A percentile compares a stretch with the other conserved stretches of the same genome.
Conservation (phyloP, 2,329 filamentous ascomycete species). For the Alternaria tenuissima region DNA sequence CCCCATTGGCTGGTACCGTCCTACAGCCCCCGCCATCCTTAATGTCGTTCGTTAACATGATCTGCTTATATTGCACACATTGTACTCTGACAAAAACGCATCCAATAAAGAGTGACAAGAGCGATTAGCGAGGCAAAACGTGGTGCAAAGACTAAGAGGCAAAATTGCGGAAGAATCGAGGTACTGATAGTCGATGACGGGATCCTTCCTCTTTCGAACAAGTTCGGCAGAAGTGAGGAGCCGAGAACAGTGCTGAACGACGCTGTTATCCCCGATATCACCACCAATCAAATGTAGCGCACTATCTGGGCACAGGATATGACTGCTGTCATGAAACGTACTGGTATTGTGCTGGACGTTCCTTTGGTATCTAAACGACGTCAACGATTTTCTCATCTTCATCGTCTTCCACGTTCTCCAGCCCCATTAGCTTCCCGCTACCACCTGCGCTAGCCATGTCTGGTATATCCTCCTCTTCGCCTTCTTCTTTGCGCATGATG, state of each 20-base stretch:
- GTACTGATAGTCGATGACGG: slow-evolving; percentile 21
- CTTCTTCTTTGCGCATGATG: slow-evolving; percentile 79
- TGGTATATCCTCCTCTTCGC: slow-evolving; percentile 59
- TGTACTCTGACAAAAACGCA: not conserved
- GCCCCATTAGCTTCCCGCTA: slow-evolving; percentile 38
- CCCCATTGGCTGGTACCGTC: not conserved
- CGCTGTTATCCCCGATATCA: slow-evolving; percentile 21
- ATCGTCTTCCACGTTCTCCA: slow-evolving; percentile 43
- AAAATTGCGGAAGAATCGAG: not conserved
- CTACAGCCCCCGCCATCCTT: not conserved
- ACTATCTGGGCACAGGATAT: not conserved
- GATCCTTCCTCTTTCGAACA: slow-evolving; percentile 6
- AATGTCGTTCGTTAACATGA: slow-evolving; percentile 2
- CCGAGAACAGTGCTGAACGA: slow-evolving; percentile 10
- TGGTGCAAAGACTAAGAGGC: not conserved
- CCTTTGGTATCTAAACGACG: slow-evolving; percentile 25
- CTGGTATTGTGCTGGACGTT: slow-evolving; percentile 5
- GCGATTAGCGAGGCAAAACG: not conserved
- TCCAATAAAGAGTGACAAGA: slow-evolving; percentile 2
- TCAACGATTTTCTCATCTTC: slow-evolving; percentile 51
- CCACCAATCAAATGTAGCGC: slow-evolving; percentile 21
- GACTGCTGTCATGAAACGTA: not conserved
- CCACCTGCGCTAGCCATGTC: slow-evolving; percentile 26
- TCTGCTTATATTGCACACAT: slow-evolving; percentile 2
- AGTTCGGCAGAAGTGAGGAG: slow-evolving; percentile 19